Evolutionary conservation across 2,329 filamentous ascomycete species (phyloP).

Genomic region (Xenosphaeropsis pyriputrescens): DNA sequence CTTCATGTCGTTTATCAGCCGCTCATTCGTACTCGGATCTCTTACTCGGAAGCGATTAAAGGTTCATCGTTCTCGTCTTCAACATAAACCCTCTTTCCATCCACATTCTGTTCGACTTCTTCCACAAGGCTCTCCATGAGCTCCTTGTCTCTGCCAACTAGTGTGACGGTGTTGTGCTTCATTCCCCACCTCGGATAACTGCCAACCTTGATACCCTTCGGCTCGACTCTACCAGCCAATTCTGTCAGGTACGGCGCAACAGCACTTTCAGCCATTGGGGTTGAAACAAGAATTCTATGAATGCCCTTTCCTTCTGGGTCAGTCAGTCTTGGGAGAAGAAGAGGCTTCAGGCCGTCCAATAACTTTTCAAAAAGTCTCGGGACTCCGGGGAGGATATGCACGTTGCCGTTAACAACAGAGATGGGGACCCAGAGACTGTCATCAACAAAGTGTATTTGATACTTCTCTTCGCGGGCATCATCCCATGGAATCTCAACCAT

Average conservation of each 20-base stretch:
- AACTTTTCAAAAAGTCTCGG: constrained; percentile 69
- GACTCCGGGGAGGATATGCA: constrained; percentile 86
- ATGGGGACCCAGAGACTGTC: constrained; percentile 88
- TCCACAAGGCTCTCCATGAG: constrained; percentile 66
- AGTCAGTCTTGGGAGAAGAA: constrained; percentile 51
- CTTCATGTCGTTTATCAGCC: no score
- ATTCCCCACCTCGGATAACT: constrained; percentile 92
- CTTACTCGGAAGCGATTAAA: no score
- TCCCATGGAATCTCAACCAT: constrained; percentile 86
- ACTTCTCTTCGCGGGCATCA: constrained; percentile 41
- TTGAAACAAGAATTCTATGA: constrained; percentile 68
- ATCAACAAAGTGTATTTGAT: constrained; percentile 65
- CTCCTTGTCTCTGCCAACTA: constrained; percentile 63
- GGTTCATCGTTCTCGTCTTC: constrained; percentile 57
- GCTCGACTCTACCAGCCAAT: constrained; percentile 57
- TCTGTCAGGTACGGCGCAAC: constrained; percentile 74
- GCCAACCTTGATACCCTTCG: constrained; percentile 78
- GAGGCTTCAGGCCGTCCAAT: constrained; percentile 61
- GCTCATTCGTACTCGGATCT: no score
- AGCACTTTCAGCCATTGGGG: constrained; percentile 73
- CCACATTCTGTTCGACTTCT: constrained; percentile 64
- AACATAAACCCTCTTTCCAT: constrained; percentile 51
- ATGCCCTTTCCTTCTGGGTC: constrained; percentile 76
- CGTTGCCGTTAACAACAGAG: constrained; percentile 76
- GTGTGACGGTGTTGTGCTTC: constrained; percentile 74